A percentile compares a stretch with the other conserved stretches of the same genome.
phyloP scores from a whole-genome alignment of 2,329 filamentous ascomycete species.

The Rhynchosporium agropyri region DNA sequence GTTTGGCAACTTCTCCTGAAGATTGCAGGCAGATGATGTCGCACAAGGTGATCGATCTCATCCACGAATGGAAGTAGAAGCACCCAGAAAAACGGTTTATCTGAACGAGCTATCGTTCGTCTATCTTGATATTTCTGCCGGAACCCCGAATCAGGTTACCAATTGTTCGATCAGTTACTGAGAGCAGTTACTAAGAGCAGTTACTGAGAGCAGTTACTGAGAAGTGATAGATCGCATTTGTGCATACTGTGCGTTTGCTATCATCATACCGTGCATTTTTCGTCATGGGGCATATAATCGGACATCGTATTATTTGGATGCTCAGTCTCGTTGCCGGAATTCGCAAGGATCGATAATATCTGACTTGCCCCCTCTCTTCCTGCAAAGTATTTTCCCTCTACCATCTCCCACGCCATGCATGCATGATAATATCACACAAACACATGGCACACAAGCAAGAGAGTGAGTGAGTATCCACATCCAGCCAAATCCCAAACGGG shows the following conservation, averaged over 20 bases:
- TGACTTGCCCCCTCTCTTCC: background rate
- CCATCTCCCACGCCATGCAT: background rate
- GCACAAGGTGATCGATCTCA: background rate
- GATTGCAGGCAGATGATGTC: conserved; percentile 8
- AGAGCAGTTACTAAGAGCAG: too few relatives aligned
- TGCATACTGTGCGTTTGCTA: conserved; percentile 1
- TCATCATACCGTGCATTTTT: too few relatives aligned
- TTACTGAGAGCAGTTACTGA: background rate
- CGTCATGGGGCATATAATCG: too few relatives aligned
- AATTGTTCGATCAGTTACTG: too few relatives aligned
- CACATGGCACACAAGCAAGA: background rate
- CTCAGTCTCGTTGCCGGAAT: too few relatives aligned
- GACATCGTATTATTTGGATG: too few relatives aligned
- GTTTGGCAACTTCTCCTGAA: conserved; percentile 20
- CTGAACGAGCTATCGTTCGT: background rate
- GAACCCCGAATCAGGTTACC: too few relatives aligned
- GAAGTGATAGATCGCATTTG: background rate
- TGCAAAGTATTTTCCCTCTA: background rate
- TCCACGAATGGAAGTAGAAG: background rate
- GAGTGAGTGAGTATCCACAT: background rate
- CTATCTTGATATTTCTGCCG: too few relatives aligned
- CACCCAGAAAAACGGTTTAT: background rate
- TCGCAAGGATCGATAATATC: too few relatives aligned
- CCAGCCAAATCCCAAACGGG: conserved; percentile 2
- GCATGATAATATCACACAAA: too few relatives aligned